phyloP scores from a whole-genome alignment of 1,284 basidiomycete genomes.

The Puccinia novopanici region DNA sequence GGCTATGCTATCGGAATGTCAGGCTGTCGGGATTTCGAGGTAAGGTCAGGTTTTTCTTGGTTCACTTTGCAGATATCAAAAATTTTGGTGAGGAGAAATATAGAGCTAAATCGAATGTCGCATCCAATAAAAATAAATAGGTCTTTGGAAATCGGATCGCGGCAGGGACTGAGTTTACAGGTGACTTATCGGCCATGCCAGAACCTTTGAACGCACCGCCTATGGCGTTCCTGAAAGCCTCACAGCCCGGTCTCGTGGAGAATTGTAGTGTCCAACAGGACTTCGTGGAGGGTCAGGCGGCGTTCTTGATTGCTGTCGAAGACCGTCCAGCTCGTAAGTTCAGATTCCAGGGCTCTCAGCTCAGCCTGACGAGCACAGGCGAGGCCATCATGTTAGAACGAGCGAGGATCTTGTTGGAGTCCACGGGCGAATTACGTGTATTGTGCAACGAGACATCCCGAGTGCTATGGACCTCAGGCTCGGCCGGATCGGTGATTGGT shows the following conservation, averaged over 20 bases:
- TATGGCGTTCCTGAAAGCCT: conserved; percentile 40
- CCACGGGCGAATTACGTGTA: conserved; percentile 29
- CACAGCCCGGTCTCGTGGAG: conserved; percentile 31
- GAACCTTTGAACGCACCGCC: conserved; percentile 49
- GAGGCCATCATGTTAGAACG: conserved; percentile 23
- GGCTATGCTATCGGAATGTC: conserved; percentile 47
- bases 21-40: conserved; percentile 37
- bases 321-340: conserved; percentile 39
- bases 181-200: conserved; percentile 28
- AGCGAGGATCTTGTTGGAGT: conserved; percentile 17
- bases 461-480: conserved; percentile 42
- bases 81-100: background rate
- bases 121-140: background rate
- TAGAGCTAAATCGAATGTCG: background rate
- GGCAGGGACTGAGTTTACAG: conserved; percentile 34
- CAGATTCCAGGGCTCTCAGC: conserved; percentile 30
- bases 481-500: conserved; percentile 22
- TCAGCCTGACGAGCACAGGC: conserved; percentile 22
- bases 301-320: conserved; percentile 42
- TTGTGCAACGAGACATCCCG: conserved; percentile 18
- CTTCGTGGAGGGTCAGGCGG: conserved; percentile 31
- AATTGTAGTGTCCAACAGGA: conserved; percentile 39
- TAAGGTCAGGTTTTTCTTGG: conserved; percentile 13
- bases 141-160: conserved; percentile 37
- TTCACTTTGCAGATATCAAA: background rate